Conservation (phyloP, 163 green algal species). For the Trebouxiophyceae sp. region DNA sequence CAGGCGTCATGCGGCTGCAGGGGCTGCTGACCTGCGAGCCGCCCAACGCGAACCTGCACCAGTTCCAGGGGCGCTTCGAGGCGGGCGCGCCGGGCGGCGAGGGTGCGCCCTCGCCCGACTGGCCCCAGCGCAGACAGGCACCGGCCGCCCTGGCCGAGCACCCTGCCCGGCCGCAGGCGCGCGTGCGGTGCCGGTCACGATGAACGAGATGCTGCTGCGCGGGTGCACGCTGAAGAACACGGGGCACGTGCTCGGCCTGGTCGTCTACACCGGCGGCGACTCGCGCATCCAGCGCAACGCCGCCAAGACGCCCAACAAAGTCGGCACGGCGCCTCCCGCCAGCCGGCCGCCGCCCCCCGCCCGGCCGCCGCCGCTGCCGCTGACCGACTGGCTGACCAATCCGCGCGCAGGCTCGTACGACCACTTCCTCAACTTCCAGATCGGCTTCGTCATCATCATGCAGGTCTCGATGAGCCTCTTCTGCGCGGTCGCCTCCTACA, state of each 20-base stretch:
- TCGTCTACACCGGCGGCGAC: slow-evolving; percentile 80
- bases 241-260: slow-evolving; percentile 54
- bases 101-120: no score
- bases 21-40: slow-evolving; percentile 44
- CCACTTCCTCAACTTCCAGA: slow-evolving; percentile 76
- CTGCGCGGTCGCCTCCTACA: slow-evolving; percentile 46
- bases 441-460: slow-evolving; percentile 62
- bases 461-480: slow-evolving; percentile 66
- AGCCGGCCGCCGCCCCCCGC: no score
- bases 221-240: slow-evolving; percentile 84
- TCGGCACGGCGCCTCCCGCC: no score
- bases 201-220: slow-evolving; percentile 81
- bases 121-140: no score
- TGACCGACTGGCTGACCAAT: no score
- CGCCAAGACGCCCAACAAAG: slow-evolving; percentile 63
- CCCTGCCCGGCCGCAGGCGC: no score
- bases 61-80: slow-evolving; percentile 47
- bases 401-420: slow-evolving; percentile 67
- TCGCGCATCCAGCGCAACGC: slow-evolving; percentile 76
- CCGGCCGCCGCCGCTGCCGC: no score
- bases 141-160: no score
- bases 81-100: no score
- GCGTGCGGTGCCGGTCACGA: slow-evolving; percentile 44
- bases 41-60: slow-evolving; percentile 66
- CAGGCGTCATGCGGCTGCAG: slow-evolving; percentile 5